Evolutionary conservation across 345 rosid species (phyloP), one percentile per base, ranked within the genome.

Genomic region (Lagerstroemia speciosa): DNA sequence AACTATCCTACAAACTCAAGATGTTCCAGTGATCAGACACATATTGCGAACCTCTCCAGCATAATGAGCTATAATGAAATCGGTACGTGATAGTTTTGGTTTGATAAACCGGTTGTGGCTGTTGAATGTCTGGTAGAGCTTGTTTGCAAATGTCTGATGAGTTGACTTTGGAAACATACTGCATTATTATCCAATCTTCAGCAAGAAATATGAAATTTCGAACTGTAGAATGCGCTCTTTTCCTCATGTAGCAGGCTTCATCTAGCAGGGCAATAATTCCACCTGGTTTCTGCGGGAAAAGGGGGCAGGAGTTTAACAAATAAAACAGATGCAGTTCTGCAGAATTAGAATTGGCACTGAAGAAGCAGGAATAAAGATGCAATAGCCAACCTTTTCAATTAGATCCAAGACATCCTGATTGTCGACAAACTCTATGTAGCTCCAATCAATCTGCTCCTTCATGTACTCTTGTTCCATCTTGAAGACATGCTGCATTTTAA

Each of bases 141-240:
- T 94, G 72, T 91, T 89, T 1, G 97, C 71, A 77, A 94, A 94
- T 61, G 99, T 94, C 78, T 94, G 97, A 43, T 94, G 99, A 5
- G 99, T 94, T 67, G 99, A 94, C 83, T 94, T 93, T 14, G 99
- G 99, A 75, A 94, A 94, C 99, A 94, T 94, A 75, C 99, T 94
- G 87, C 69, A 63, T 16, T 16, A 32, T 67, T 27, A n/a, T 30
- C 24, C 55, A 8, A 48, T 45, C 26, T 32, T 48, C 53, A 30
- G 34, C 5, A 58, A 58, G 32, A 58, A 58, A 58, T 11, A 27
- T 58, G 12, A 27, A n/a, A n/a, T n/a, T n/a, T n/a, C n/a, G n/a
- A 30, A 58, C 3, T 58, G 33, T 58, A 58, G 20, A 58, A 58
- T 30, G 38, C 41, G n/a, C n/a, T n/a, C n/a, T n/a, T n/a, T n/a